Conservation (phyloP, 257 asterid species). For the Ocimum tenuiflorum region DNA sequence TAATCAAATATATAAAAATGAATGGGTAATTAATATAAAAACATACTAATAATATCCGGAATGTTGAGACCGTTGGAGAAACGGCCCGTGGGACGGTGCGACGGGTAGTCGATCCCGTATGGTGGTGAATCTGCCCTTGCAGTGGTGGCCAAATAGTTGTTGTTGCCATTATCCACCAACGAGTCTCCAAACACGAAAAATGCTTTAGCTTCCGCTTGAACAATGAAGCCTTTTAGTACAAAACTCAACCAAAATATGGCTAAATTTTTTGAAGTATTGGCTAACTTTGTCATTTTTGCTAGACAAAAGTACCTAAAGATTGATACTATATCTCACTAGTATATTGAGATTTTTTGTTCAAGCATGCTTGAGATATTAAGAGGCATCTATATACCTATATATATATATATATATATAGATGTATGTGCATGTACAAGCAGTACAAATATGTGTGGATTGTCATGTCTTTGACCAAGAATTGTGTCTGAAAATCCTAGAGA, state of each 20-base stretch:
- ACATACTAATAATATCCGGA: conserved; percentile 36
- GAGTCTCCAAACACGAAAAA: conserved; percentile 46
- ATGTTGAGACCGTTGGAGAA: conserved; percentile 43
- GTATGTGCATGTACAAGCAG: conserved; percentile 1
- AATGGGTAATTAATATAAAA: background rate
- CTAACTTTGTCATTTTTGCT: conserved; percentile 1
- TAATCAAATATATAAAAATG: too few relatives aligned
- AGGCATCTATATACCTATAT: too few relatives aligned
- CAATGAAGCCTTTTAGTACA: background rate
- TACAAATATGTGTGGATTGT: background rate
- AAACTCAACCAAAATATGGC: conserved; percentile 3
- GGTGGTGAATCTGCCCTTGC: conserved; percentile 44
- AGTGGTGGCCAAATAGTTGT: conserved; percentile 36
- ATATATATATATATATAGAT: background rate
- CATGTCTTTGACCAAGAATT: conserved; percentile 5
- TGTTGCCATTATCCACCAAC: conserved; percentile 41
- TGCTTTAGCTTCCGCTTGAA: conserved; percentile 16
- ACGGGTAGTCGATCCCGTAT: conserved; percentile 36
- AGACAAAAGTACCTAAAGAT: background rate
- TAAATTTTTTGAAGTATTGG: background rate
- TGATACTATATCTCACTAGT: background rate
- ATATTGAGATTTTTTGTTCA: background rate
- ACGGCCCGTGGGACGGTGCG: conserved; percentile 39
- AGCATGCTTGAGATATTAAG: conserved; percentile 7
- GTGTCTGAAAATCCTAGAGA: too few relatives aligned